phyloP scores from a whole-genome alignment of 2,329 filamentous ascomycete species.

The Xylaria sp. region DNA sequence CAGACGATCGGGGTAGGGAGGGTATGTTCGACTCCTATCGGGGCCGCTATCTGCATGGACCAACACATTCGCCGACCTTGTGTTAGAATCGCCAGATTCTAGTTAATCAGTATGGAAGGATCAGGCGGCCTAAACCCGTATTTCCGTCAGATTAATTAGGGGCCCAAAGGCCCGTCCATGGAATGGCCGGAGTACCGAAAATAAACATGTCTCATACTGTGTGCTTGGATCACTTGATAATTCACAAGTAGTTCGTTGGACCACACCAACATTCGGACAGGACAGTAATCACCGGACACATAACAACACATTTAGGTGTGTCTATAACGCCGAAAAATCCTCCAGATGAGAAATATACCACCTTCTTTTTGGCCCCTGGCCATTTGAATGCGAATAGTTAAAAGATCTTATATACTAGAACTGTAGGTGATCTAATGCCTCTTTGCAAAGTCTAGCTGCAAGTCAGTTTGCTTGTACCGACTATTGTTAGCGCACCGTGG shows the following conservation, averaged over 20 bases:
- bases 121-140: not conserved
- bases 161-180: not conserved
- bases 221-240: constrained; percentile 63
- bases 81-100: constrained; percentile 73
- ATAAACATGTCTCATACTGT: constrained; percentile 58
- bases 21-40: constrained; percentile 61
- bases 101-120: constrained; percentile 66
- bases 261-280: constrained; percentile 59
- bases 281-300: constrained; percentile 72
- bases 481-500: constrained; percentile 62
- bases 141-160: not conserved
- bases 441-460: constrained; percentile 70
- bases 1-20: constrained; percentile 44
- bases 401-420: constrained; percentile 69
- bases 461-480: constrained; percentile 58
- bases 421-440: constrained; percentile 67
- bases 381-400: constrained; percentile 59
- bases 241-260: constrained; percentile 62
- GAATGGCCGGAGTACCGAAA: constrained; percentile 9
- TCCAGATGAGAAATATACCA: constrained; percentile 56
- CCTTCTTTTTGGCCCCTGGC: constrained; percentile 67
- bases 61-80: constrained; percentile 62
- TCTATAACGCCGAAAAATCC: constrained; percentile 62
- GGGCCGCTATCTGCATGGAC: constrained; percentile 65
- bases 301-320: constrained; percentile 68